phyloP scores from a whole-genome alignment of 1,284 basidiomycete genomes.

The Apiotrichum akiyoshidainum region DNA sequence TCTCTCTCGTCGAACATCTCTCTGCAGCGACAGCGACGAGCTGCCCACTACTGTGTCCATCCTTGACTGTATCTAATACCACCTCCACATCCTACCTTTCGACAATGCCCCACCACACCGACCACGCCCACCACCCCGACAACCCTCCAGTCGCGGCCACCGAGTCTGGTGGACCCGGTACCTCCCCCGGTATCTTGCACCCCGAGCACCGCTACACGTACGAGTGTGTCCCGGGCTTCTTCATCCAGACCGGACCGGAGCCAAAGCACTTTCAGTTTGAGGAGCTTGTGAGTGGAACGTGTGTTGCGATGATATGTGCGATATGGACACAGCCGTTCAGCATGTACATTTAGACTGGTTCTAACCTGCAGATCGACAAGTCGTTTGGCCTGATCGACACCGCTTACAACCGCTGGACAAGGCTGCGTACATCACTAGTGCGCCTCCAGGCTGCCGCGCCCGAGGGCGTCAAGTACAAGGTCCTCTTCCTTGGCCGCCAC shows the following conservation, averaged over 20 bases:
- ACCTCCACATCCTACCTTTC: not conserved
- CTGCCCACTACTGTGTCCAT: too few species aligned
- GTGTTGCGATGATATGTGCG: too few species aligned
- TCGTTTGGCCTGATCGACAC: conserved; percentile 46
- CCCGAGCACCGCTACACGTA: conserved; percentile 33
- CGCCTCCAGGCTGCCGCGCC: conserved; percentile 37
- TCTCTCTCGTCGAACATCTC: too few species aligned
- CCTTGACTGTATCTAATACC: not conserved
- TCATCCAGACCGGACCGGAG: conserved; percentile 40
- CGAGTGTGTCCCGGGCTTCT: conserved; percentile 42
- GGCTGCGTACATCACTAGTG: conserved; percentile 34
- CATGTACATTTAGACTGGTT: too few species aligned
- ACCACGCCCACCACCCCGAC: conserved; percentile 22
- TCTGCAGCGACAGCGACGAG: too few species aligned
- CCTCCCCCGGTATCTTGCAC: conserved; percentile 26
- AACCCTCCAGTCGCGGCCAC: conserved; percentile 37
- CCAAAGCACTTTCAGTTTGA: conserved; percentile 36
- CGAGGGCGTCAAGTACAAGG: conserved; percentile 45
- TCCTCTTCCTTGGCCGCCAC: conserved; percentile 48
- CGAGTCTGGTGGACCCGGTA: conserved; percentile 36
- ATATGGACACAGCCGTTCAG: too few species aligned
- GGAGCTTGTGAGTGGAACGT: conserved; percentile 32
- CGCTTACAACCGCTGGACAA: conserved; percentile 40
- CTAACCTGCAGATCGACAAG: conserved; percentile 27
- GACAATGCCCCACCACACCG: conserved; percentile 1